Evolutionary conservation across 192 early-diverging fungal genomes (phyloP).

Genomic region (Backusella australiensis): DNA sequence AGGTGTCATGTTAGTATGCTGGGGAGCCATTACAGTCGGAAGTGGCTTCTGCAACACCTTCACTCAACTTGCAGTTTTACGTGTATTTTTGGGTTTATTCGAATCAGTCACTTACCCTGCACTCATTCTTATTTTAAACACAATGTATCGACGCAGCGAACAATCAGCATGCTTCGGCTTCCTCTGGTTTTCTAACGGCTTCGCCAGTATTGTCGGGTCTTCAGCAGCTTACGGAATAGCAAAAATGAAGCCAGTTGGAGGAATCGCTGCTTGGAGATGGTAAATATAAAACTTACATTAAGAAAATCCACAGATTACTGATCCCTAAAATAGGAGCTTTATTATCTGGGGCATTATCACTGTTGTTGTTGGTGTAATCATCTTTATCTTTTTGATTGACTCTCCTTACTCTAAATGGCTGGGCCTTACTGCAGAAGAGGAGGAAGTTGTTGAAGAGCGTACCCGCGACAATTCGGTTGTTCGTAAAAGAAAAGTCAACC

Average conservation of each 20-base stretch:
- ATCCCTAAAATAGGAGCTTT: slow-evolving; percentile 12
- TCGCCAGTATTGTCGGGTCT: slow-evolving; percentile 11
- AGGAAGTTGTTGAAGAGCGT: slow-evolving; percentile 23
- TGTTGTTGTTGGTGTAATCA: slow-evolving; percentile 1
- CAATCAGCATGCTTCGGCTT: slow-evolving; percentile 15
- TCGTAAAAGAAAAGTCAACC: background rate
- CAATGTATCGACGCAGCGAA: slow-evolving; percentile 24
- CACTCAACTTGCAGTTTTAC: slow-evolving; percentile 13
- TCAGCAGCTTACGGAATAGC: slow-evolving; percentile 10
- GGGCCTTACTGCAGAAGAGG: slow-evolving; percentile 15
- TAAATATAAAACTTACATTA: background rate
- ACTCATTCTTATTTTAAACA: slow-evolving; percentile 17
- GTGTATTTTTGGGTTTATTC: slow-evolving; percentile 28
- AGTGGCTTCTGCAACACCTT: slow-evolving; percentile 15
- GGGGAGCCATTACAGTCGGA: slow-evolving; percentile 14
- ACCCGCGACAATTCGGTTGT: slow-evolving; percentile 18
- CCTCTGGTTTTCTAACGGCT: slow-evolving; percentile 6
- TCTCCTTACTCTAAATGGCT: slow-evolving; percentile 1
- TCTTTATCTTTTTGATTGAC: slow-evolving; percentile 30
- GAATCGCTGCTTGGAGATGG: slow-evolving; percentile 25
- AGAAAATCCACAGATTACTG: background rate
- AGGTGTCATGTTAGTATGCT: slow-evolving; percentile 12
- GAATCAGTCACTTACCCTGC: slow-evolving; percentile 19
- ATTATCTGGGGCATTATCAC: slow-evolving; percentile 25
- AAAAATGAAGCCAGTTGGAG: slow-evolving; percentile 7